Percentiles rank a stretch among this genome's conserved stretches.
Conservation (phyloP, 257 asterid species). For the Solanum sitiens region DNA sequence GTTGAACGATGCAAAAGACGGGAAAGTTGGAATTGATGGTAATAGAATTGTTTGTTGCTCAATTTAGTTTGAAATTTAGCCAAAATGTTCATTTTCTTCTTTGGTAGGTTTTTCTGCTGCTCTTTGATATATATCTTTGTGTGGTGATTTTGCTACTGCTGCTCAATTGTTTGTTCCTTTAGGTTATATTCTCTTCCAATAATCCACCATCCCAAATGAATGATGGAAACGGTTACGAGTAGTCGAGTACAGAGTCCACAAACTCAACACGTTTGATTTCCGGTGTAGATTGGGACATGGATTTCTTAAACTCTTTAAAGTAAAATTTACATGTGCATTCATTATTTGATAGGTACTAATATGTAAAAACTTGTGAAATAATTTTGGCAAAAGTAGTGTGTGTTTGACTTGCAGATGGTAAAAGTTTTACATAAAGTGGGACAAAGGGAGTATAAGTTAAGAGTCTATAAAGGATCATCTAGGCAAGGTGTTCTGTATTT, state of each 20-base stretch:
- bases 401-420: neutral
- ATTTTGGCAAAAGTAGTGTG: neutral
- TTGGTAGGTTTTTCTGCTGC: neutral
- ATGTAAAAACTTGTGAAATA: neutral
- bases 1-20: conserved; percentile 39
- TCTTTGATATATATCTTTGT: neutral
- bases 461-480: neutral
- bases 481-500: neutral
- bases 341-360: neutral
- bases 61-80: neutral
- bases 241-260: too few species aligned
- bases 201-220: neutral
- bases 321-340: neutral
- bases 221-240: neutral
- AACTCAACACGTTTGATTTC: neutral
- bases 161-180: neutral
- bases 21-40: conserved; percentile 26
- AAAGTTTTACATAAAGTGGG: neutral
- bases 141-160: neutral
- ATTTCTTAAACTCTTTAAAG: neutral
- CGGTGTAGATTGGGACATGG: neutral
- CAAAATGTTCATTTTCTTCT: neutral
- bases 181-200: neutral
- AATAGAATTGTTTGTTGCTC: conserved; percentile 31
- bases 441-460: neutral